Evolutionary conservation across 192 early-diverging fungal genomes (phyloP).

Genomic region (Backusella morwellensis): DNA sequence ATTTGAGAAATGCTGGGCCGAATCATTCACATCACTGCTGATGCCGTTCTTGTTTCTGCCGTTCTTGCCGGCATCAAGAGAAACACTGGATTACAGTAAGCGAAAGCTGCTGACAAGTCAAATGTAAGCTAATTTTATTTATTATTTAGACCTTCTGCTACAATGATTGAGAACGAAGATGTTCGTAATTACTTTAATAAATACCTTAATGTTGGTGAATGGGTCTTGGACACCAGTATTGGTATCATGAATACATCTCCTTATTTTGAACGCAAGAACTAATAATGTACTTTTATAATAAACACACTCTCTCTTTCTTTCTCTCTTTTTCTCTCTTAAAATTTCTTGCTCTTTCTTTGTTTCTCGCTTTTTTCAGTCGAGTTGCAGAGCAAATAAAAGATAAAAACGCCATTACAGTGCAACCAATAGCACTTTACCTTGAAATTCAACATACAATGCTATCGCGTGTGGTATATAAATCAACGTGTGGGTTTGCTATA

Average conservation of each 20-base stretch:
- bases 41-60: constrained; percentile 59
- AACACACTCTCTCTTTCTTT: background rate
- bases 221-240: constrained; percentile 53
- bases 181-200: constrained; percentile 48
- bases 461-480: no score
- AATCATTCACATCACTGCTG: constrained; percentile 55
- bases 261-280: constrained; percentile 53
- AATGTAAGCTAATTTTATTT: background rate
- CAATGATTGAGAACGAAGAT: constrained; percentile 56
- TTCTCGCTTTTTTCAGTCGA: no score
- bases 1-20: constrained; percentile 39
- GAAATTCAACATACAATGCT: no score
- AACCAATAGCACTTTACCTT: no score
- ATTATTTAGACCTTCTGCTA: constrained; percentile 41
- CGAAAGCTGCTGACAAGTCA: background rate
- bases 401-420: no score
- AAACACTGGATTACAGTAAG: constrained; percentile 48
- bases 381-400: no score
- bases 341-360: background rate
- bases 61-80: constrained; percentile 61
- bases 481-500: no score
- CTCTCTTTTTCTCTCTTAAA: background rate
- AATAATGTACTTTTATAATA: background rate
- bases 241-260: constrained; percentile 47
- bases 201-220: constrained; percentile 57